These are phyloP conservation scores for Trametes cubensis DNA, from an alignment of 768 basidiomycete species.

Conservation along the genomic window DNA sequence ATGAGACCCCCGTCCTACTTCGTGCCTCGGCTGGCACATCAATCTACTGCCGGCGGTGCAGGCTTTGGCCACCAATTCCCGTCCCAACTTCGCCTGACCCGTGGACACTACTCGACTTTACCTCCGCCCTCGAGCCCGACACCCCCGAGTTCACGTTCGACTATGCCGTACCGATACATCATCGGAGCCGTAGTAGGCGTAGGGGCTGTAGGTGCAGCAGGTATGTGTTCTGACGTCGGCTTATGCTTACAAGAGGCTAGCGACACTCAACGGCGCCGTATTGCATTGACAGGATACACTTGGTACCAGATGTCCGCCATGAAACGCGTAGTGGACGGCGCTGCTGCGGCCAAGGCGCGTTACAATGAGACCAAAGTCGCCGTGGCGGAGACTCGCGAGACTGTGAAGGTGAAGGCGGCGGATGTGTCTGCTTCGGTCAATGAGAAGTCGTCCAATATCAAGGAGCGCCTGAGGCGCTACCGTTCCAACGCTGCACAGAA, in stretches of 20 bases:
- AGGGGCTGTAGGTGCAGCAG: background rate
- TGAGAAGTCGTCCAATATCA: background rate
- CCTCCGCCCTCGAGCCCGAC: background rate
- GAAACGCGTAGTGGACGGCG: constrained; percentile 39
- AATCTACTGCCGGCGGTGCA: too few relatives aligned
- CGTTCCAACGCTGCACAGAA: background rate
- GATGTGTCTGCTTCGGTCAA: background rate
- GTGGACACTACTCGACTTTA: background rate
- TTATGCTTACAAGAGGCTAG: too few relatives aligned
- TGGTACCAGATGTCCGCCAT: constrained; percentile 47
- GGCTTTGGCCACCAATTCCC: too few relatives aligned
- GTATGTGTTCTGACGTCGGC: background rate
- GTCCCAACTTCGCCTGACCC: too few relatives aligned
- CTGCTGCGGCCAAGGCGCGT: constrained; percentile 31
- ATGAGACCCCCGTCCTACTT: too few relatives aligned
- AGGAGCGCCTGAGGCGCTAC: background rate
- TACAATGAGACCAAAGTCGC: constrained; percentile 27
- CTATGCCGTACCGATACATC: background rate
- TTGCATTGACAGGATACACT: constrained; percentile 30
- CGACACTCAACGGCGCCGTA: background rate
- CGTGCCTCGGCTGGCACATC: too few relatives aligned
- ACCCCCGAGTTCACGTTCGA: background rate
- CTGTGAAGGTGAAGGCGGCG: background rate
- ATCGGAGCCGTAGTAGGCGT: background rate
- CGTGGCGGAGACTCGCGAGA: constrained; percentile 24